Base-by-base conservation (phyloP, 1,284 basidiomycete genomes). In the Trichosporon sp. region DNA sequence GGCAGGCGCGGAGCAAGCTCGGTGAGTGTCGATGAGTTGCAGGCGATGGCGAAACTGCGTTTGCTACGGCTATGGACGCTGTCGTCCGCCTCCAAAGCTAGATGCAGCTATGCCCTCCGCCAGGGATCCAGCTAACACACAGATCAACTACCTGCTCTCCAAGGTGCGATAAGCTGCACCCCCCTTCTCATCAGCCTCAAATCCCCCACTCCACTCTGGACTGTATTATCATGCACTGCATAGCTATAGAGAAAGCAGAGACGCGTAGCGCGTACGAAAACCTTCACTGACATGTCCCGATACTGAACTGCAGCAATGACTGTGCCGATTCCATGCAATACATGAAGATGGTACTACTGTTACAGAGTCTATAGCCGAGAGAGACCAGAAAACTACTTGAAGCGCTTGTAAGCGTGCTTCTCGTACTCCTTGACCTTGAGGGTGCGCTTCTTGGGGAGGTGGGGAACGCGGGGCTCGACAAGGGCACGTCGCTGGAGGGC, bases 401-500 rank as follows among this genome's bases (percentile, higher is more conserved):
- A 95, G 65, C 88, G 87, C 85, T 94, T 95, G 89, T 90, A 95
- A 6, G 92, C 90, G 83, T 93, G 91, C 79, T 93, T 95, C 83
- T 96, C 93, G 84, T 93, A 93, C 82, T 91, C 90, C 72, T 91
- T 89, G 21, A 86, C 85, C 76, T 88, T 89, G 73, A 81, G 81
- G 73, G 83, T 88, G 64, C 88, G 88, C 77, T 86, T 90, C 78
- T 86, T 91, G 5, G 91, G 90, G 91, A 90, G 74, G 64, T 93
- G 89, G 35, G 87, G 91, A 14, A 81, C 79, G 19, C 86, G 79
- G 11, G 86, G 85, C 74, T 87, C 86, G 69, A 85, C 75, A 14
- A 86, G 78, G 1, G 84, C 85, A 65, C 84, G 78, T 54, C 84
- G 82, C 77, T 87, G 86, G 32, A 87, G 69, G 31, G 81, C 81